These are phyloP conservation scores for Cruciata laevipes DNA, from an alignment of 257 asterid species.

Conservation along the genomic window DNA sequence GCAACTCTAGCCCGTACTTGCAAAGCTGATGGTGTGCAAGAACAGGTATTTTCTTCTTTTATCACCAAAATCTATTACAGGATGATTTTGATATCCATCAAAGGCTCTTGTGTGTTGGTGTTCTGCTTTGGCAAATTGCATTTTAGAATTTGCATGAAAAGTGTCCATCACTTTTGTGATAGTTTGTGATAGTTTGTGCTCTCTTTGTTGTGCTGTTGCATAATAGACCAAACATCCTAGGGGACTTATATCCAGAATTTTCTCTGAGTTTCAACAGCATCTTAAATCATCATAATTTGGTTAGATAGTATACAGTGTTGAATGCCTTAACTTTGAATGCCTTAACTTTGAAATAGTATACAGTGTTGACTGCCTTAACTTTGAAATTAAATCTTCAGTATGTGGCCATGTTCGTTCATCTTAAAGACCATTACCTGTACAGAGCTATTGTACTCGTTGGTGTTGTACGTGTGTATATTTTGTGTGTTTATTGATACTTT, in stretches of 20 bases:
- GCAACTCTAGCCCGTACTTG: constrained; percentile 63
- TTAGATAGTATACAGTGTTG: not conserved
- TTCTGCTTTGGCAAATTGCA: not conserved
- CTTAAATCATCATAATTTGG: not conserved
- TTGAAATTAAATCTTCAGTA: not conserved
- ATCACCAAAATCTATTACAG: not conserved
- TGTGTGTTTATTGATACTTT: not conserved
- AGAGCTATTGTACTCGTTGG: not conserved
- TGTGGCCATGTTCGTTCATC: not conserved
- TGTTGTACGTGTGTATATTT: not conserved
- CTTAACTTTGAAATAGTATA: not conserved
- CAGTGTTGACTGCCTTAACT: not conserved
- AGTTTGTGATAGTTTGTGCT: not conserved
- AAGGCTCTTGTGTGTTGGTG: not conserved
- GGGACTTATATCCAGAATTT: not conserved
- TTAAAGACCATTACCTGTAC: not conserved
- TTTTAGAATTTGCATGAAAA: not conserved
- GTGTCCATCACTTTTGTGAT: not conserved
- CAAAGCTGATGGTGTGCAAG: constrained; percentile 87
- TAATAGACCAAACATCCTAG: too few relatives aligned
- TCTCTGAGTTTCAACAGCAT: not conserved
- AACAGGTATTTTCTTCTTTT: constrained; percentile 47
- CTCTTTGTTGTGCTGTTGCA: too few relatives aligned
- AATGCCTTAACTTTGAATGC: too few relatives aligned
- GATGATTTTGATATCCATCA: not conserved